Evolutionary conservation across 805 yeast species (phyloP), one percentile per base, ranked within the genome.

Genomic region (Kluyveromyces nonfermentans): DNA sequence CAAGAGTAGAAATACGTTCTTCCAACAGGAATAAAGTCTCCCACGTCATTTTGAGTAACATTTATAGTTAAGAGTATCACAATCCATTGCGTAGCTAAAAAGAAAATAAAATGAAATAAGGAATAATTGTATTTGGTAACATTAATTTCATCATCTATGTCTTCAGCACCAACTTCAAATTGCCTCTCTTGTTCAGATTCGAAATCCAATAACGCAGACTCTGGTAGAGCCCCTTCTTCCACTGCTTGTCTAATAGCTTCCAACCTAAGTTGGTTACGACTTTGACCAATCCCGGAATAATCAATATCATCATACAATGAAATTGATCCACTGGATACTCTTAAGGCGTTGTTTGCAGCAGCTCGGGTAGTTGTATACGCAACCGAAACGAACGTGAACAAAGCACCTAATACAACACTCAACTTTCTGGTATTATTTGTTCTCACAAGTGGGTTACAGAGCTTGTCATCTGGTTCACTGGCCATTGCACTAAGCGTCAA

Each of bases 291-390:
- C n/a, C 75, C 72, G 47, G 69, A 73, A 52, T 70, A 69, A 40
- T 62, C 69, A 7, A 69, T 57, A 6, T 63, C 60, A 4, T 65
- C 60, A 21, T 38, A 38, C 16, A 38, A 14, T 8, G 41, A 22
- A 17, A 38, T 38, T n/a, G 33, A 15, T 16, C 41, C 34, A 16
- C 25, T 17, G 25, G 54, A 59, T 7, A 52, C 57, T 4, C 50
- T 51, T 17, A 62, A 46, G 1, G 82, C 78, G 12, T 85, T 77
- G 46, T 80, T 80, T 2, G 90, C 88, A 5, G 97, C 98, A 1
- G 97, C 98, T 50, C 97, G 76, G 1, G 96, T 88, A 0, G 98
- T 93, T 1, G 98, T 93, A 61, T 93, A 94, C 0, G 97, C 97
- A 50, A 93, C 85, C 0, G 99, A 97, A 42, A 86, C 72, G 57